Conservation (phyloP, 129 eudicot species). For the Kitagawia praeruptora region DNA sequence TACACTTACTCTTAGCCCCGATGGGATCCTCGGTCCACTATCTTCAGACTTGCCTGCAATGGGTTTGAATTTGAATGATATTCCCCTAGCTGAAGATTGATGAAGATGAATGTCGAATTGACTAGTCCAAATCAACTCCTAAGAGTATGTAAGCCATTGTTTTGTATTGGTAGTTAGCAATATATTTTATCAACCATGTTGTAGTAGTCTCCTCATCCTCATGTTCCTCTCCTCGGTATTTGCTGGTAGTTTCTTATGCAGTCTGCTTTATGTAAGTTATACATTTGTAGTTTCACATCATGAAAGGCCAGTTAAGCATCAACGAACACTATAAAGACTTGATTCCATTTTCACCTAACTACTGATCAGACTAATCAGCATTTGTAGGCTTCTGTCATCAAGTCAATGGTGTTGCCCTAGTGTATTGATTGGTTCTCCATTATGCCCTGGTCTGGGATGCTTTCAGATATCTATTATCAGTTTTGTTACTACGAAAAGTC, state of each 20-base stretch:
- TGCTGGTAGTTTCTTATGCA: background rate
- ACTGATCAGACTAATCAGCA: background rate
- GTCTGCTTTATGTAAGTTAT: background rate
- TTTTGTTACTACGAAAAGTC: too few relatives aligned
- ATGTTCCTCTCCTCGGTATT: background rate
- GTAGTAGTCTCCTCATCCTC: background rate
- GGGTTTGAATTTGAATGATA: slow-evolving; percentile 58
- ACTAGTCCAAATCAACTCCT: background rate
- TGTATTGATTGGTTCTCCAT: background rate
- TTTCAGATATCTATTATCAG: too few relatives aligned
- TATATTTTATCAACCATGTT: background rate
- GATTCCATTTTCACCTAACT: background rate
- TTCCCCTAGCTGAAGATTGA: slow-evolving; percentile 44
- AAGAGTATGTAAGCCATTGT: background rate
- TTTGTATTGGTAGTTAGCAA: background rate
- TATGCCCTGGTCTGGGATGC: too few relatives aligned
- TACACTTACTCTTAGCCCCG: slow-evolving; percentile 57
- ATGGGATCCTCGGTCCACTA: slow-evolving; percentile 66
- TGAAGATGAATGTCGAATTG: background rate
- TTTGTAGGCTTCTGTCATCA: background rate
- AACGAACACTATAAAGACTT: background rate
- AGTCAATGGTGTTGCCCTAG: background rate
- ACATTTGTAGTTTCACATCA: background rate
- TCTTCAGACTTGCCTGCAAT: slow-evolving; percentile 57
- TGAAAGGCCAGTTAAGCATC: background rate